phyloP scores from a whole-genome alignment of 305 asterid genomes.

The Rubia tinctorum region DNA sequence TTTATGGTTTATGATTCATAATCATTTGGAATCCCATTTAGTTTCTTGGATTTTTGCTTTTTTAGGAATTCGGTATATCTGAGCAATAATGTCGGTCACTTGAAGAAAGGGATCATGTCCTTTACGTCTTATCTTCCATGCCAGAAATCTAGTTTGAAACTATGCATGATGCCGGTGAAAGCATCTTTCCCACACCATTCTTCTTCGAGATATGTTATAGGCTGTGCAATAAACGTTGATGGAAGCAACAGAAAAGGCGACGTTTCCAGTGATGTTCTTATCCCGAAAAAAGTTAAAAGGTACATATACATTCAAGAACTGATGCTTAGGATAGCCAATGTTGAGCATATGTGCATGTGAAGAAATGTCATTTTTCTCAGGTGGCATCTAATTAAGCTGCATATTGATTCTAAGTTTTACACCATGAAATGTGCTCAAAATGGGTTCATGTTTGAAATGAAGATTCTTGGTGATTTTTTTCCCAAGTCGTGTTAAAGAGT shows the following conservation, averaged over 20 bases:
- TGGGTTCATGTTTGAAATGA: slow-evolving; percentile 1
- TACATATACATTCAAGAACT: slow-evolving; percentile 18
- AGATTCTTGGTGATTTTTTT: not conserved
- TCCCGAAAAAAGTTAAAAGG: slow-evolving; percentile 36
- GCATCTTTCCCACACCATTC: slow-evolving; percentile 19
- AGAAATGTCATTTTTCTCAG: not conserved
- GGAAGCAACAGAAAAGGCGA: slow-evolving; percentile 20
- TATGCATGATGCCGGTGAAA: slow-evolving; percentile 27
- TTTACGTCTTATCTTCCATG: slow-evolving; percentile 22
- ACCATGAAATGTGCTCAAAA: not conserved
- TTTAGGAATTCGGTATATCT: slow-evolving; percentile 33
- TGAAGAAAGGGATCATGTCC: slow-evolving; percentile 29
- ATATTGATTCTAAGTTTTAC: slow-evolving; percentile 2
- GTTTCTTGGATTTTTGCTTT: slow-evolving; percentile 22
- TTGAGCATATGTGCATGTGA: slow-evolving; percentile 6
- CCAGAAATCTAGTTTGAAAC: slow-evolving; percentile 31
- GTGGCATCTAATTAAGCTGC: too few relatives aligned
- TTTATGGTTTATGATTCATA: not conserved
- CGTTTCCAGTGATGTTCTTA: slow-evolving; percentile 25
- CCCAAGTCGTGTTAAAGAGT: not conserved
- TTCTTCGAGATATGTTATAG: slow-evolving; percentile 24
- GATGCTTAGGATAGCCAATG: not conserved
- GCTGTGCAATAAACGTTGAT: slow-evolving; percentile 26
- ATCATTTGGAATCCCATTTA: not conserved
- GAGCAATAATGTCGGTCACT: slow-evolving; percentile 22